phyloP scores from a whole-genome alignment of 2,329 filamentous ascomycete species.

The Paraphaeosphaeria minitans region DNA sequence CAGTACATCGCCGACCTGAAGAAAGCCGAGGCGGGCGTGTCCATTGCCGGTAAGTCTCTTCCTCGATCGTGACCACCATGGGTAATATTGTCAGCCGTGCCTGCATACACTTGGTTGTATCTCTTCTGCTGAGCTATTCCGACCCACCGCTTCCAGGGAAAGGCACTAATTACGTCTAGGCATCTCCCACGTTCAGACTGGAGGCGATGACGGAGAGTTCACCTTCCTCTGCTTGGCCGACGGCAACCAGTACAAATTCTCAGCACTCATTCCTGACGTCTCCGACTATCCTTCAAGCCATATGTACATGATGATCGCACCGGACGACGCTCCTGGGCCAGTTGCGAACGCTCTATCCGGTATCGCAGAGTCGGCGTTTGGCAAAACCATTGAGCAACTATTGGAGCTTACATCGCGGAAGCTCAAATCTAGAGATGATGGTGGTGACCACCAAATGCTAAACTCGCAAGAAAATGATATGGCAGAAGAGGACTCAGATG shows the following conservation, averaged over 20 bases:
- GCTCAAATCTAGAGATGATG: constrained; percentile 44
- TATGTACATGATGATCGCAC: constrained; percentile 62
- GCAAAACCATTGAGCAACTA: constrained; percentile 56
- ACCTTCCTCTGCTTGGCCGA: constrained; percentile 57
- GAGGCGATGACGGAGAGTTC: constrained; percentile 75
- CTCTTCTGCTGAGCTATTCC: background rate
- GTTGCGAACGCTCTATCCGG: constrained; percentile 53
- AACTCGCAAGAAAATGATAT: constrained; percentile 44
- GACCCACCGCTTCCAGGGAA: background rate
- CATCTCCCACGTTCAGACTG: constrained; percentile 62
- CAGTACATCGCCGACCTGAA: constrained; percentile 67
- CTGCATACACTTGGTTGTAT: background rate
- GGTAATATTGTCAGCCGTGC: background rate
- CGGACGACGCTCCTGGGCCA: constrained; percentile 51
- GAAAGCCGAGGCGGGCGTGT: constrained; percentile 44
- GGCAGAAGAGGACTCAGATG: constrained; percentile 41
- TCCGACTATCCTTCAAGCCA: constrained; percentile 65
- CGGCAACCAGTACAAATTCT: constrained; percentile 42
- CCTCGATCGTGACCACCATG: background rate
- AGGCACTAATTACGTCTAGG: constrained; percentile 21
- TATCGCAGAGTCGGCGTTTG: constrained; percentile 50
- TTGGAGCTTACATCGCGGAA: constrained; percentile 53
- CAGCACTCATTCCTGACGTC: constrained; percentile 57
- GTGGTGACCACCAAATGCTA: constrained; percentile 51
- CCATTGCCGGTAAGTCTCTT: constrained; percentile 42